Evolutionary conservation across 768 basidiomycete species (phyloP).

Genomic region (Mycena vulgaris): DNA sequence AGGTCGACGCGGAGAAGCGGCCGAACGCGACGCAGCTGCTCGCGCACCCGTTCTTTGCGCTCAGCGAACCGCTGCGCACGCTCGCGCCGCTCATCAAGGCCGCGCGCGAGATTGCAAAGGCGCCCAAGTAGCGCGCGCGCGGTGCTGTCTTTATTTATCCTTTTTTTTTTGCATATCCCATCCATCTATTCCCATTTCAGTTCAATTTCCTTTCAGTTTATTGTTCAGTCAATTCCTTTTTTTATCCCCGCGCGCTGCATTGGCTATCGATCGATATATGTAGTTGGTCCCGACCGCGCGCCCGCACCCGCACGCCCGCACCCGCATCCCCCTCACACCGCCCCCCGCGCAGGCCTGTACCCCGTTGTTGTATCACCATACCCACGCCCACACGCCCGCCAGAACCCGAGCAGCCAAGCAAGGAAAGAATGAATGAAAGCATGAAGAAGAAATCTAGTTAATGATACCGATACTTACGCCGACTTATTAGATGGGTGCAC

Average conservation of each 20-base stretch:
- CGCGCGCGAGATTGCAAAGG: slow-evolving; percentile 87
- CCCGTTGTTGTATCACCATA: slow-evolving; percentile 11
- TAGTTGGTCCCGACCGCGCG: neutral
- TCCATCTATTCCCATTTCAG: slow-evolving; percentile 22
- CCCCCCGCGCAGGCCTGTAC: neutral
- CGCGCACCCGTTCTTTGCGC: slow-evolving; percentile 91
- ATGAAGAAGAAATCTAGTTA: slow-evolving; percentile 16
- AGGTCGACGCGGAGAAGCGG: slow-evolving; percentile 95
- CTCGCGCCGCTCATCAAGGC: slow-evolving; percentile 94
- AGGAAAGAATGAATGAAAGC: neutral
- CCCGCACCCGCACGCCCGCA: neutral
- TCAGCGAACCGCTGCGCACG: slow-evolving; percentile 89
- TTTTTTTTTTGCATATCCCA: slow-evolving; percentile 9
- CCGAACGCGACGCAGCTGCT: slow-evolving; percentile 38
- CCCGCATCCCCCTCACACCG: neutral
- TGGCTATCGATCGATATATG: neutral
- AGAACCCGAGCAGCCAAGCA: neutral
- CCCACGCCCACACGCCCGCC: neutral
- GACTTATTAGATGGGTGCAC: slow-evolving; percentile 15
- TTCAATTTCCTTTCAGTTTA: slow-evolving; percentile 1
- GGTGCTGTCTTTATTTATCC: neutral
- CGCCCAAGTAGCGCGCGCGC: slow-evolving; percentile 48
- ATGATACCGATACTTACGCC: slow-evolving; percentile 23
- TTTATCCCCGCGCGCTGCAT: neutral
- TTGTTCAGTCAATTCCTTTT: neutral